Evolutionary conservation across 2,329 filamentous ascomycete genomes (phyloP), one percentile per base, ranked within the genome.

Genomic region (Colletotrichum graminicola): DNA sequence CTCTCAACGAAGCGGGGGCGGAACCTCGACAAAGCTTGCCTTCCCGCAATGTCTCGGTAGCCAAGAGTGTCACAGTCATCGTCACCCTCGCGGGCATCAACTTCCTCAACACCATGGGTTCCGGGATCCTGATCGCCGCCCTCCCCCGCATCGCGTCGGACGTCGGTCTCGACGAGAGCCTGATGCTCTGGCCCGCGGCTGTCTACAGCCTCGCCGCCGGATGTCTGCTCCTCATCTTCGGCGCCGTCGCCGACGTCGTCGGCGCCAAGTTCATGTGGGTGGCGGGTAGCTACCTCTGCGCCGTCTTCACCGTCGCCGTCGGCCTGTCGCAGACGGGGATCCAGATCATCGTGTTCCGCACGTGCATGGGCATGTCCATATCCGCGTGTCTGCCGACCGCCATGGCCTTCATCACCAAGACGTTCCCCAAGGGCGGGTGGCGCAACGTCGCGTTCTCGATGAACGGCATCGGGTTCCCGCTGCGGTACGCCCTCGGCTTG

Each of bases 401-500:
- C 3, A 79, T 84, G 21, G 78, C 79, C 16, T 70, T 83, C 32
- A 80, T 83, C 59, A 79, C 82, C 0, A 78, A 78, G 11, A 82
- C 80, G 0, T 82, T 84, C 5, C 78, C 80, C 0, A 78, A 73
- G 21, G 82, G 82, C 0, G 72, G 73, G 1, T 77, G 78, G 76
- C 77, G 83, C 10, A 85, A 84, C 55, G 78, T 81, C 2, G 83
- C 79, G 0, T 85, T 85, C 62, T 81, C 83, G 0, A 81, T 82
- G 73, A 77, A 85, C 14, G 84, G 86, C 1, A 80, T 85, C 73
- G 82, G 82, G 2, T 80, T 83, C 49, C 83, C 85, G 0, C 70
- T 87, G 1, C 85, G 86, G 0, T 88, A 86, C 57, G 83, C 85
- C 0, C 69, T 86, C 0, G 86, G 86, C 0, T 74, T 88, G 1